Base-by-base conservation (phyloP, 2,329 filamentous ascomycete genomes). In the Arthrobotrys entomopaga region DNA sequence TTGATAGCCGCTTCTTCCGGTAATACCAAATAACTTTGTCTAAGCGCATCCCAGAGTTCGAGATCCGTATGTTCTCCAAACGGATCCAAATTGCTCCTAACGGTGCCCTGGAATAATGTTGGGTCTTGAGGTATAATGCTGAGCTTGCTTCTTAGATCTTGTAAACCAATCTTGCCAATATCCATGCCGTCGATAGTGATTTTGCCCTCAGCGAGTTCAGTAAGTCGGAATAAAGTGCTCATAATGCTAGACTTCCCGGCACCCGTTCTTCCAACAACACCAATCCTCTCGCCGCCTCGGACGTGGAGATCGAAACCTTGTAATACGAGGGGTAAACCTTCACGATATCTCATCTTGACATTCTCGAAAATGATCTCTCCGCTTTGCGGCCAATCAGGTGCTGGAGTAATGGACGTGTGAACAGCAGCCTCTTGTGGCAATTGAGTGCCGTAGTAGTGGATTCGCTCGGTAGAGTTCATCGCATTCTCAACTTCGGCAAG, bases 401-500 rank as follows among this genome's bases (percentile, higher is more conserved):
- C 87, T 2, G 97, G 87, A 3, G 93, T 87, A 56, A 89, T 81
- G 3, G 60, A 58, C 48, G 91, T 89, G 78, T 93, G 91, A 1
- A 93, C 84, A 0, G 93, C 92, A 0, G 94, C 92, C 81, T 98
- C 95, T 80, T 97, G 90, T 76, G 96, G 93, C 3, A 99, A 86
- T 77, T 91, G 86, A 57, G 87, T 87, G 65, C 94, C 92, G 82
- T 99, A 99, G 82, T 99, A 96, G 58, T 99, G 88, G 54, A 99
- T 93, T 80, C 95, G 91, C 85, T 99, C 95, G 38, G 99, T 95
- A 7, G 94, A 97, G 52, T 99, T 94, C 80, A 99, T 99, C 82
- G 99, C 99, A 16, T 94, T 98, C 85, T 99, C 96, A n/a, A 99
- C 95, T 82, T 99, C 96, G 34, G 99, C 82, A 6, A 97, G 85